phyloP scores from a whole-genome alignment of 2,329 filamentous ascomycete genomes.

The Penicillium sp. region DNA sequence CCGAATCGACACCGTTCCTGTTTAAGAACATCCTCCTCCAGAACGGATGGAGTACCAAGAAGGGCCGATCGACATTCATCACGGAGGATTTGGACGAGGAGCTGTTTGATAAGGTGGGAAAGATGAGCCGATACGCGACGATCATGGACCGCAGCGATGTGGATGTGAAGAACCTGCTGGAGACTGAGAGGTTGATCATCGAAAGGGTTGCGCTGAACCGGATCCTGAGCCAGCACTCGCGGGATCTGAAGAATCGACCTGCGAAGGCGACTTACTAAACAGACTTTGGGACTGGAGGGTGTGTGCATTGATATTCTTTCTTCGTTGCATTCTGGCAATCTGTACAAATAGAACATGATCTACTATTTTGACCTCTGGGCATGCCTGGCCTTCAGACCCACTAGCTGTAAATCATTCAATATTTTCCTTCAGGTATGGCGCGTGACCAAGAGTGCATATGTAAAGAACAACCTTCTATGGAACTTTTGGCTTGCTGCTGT shows the following conservation, averaged over 20 bases:
- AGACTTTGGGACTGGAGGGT: background rate
- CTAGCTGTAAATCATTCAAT: background rate
- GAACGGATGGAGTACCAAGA: constrained; percentile 63
- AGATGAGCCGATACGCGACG: constrained; percentile 62
- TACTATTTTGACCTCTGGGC: background rate
- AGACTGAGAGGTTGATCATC: constrained; percentile 77
- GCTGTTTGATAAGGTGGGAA: constrained; percentile 63
- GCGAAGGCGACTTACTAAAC: constrained; percentile 34
- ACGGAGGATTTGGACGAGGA: constrained; percentile 58
- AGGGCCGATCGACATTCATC: constrained; percentile 71
- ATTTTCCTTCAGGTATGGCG: background rate
- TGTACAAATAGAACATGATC: constrained; percentile 34
- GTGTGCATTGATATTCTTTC: constrained; percentile 8
- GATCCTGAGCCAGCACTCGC: constrained; percentile 64
- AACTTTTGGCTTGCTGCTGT: background rate
- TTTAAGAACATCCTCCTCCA: constrained; percentile 63
- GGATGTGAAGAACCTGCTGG: constrained; percentile 90
- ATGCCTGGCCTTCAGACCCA: background rate
- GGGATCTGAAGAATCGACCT: constrained; percentile 35
- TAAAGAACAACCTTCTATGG: background rate
- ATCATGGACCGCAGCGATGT: constrained; percentile 71
- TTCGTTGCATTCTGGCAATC: constrained; percentile 17
- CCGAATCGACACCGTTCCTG: constrained; percentile 51
- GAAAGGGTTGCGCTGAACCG: constrained; percentile 74
- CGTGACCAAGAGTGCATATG: background rate